These are phyloP conservation scores for Ophiostoma populinum DNA, from an alignment of 2,329 filamentous ascomycete genomes.

Conservation along the genomic window DNA sequence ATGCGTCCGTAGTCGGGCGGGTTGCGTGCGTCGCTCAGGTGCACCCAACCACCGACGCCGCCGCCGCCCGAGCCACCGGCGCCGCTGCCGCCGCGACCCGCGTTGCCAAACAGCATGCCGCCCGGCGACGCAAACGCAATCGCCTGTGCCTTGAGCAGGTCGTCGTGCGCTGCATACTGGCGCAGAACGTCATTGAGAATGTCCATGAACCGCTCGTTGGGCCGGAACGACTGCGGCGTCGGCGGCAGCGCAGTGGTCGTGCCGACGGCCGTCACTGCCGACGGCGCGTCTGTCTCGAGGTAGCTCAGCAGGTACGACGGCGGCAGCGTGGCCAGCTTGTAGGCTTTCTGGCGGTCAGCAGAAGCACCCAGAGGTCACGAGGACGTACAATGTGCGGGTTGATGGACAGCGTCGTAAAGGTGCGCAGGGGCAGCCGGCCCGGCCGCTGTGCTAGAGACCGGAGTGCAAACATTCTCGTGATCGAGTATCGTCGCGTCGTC, in stretches of 20 bases:
- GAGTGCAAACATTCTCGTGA: constrained; percentile 12
- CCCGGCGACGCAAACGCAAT: constrained; percentile 42
- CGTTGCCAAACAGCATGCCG: constrained; percentile 31
- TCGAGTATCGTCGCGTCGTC: too few species aligned
- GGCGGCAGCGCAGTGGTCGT: constrained; percentile 41
- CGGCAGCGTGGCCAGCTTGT: constrained; percentile 28
- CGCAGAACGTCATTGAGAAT: constrained; percentile 20
- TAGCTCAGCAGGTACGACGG: constrained; percentile 38
- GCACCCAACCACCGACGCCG: constrained; percentile 44
- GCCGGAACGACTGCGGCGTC: constrained; percentile 39
- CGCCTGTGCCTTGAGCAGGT: constrained; percentile 27
- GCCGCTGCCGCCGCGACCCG: constrained; percentile 32
- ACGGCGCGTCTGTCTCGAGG: constrained; percentile 40
- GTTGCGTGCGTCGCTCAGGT: constrained; percentile 46
- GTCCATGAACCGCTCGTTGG: constrained; percentile 39
- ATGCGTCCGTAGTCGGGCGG: constrained; percentile 51
- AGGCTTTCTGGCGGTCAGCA: constrained; percentile 38
- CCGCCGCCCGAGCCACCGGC: constrained; percentile 39
- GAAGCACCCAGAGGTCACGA: too few species aligned
- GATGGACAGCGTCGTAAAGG: constrained; percentile 28
- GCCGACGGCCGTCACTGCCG: constrained; percentile 36
- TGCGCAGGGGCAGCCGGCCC: constrained; percentile 13
- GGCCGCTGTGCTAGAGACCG: constrained; percentile 13
- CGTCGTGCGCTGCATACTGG: constrained; percentile 13
- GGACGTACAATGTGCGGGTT: constrained; percentile 34